These are phyloP conservation scores for Melanomma pulvis-pyrius DNA, from an alignment of 495 filamentous ascomycete genomes.

Conservation along the genomic window DNA sequence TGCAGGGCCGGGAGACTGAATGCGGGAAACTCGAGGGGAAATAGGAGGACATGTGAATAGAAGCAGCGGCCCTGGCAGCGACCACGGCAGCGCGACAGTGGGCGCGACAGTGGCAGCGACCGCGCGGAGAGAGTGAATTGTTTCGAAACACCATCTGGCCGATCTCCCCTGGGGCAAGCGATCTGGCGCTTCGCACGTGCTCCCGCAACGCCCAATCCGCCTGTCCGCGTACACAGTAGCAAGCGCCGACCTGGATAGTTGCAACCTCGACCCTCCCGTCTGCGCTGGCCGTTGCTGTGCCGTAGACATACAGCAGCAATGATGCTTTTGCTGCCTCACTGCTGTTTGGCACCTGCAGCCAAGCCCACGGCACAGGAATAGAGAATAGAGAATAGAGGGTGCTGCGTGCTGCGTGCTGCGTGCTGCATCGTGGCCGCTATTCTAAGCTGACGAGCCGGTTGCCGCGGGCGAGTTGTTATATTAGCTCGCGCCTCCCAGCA, in stretches of 20 bases:
- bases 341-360: constrained; percentile 21
- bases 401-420: neutral
- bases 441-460: constrained; percentile 13
- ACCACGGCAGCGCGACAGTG: neutral
- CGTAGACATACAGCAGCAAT: constrained; percentile 1
- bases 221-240: neutral
- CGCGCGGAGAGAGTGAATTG: too few species aligned
- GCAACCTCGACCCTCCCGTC: neutral
- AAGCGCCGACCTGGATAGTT: constrained; percentile 14
- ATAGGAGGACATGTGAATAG: constrained; percentile 20
- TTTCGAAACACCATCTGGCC: constrained; percentile 29
- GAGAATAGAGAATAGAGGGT: neutral
- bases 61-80: neutral
- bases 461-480: neutral
- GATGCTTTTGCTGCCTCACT: constrained; percentile 23
- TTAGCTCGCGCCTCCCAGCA: neutral
- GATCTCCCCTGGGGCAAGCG: neutral
- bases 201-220: neutral
- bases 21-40: constrained; percentile 16
- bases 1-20: neutral
- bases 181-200: constrained; percentile 13
- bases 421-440: constrained; percentile 15
- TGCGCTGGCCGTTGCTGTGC: constrained; percentile 3
- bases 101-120: too few species aligned
- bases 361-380: constrained; percentile 25